phyloP scores from a whole-genome alignment of 352 stramenopile species.

The Phytophthora constricta region DNA sequence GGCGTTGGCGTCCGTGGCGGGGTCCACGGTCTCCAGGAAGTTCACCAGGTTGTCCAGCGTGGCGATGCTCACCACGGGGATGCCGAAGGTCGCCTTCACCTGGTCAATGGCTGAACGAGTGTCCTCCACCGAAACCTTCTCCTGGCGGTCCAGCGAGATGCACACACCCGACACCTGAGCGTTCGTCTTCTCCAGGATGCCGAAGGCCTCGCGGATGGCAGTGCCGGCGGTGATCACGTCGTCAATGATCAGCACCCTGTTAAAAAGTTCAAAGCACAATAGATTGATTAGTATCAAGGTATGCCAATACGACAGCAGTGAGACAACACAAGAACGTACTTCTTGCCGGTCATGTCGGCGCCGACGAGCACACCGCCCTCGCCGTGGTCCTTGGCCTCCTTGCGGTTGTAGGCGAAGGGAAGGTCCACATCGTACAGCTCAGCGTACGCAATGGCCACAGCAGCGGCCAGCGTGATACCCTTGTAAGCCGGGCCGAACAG shows the following conservation, averaged over 20 bases:
- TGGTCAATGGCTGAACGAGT: constrained; percentile 94
- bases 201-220: constrained; percentile 96
- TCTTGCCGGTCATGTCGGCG: constrained; percentile 94
- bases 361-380: constrained; percentile 97
- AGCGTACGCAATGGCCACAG: constrained; percentile 94
- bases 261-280: constrained; percentile 4
- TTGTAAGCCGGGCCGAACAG: constrained; percentile 99
- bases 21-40: constrained; percentile 80
- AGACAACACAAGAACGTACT: constrained; percentile 60
- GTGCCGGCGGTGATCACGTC: constrained; percentile 99
- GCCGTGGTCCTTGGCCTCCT: constrained; percentile 99
- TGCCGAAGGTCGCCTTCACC: constrained; percentile 89
- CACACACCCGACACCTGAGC: constrained; percentile 95
- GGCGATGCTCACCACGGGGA: constrained; percentile 95
- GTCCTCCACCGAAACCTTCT: constrained; percentile 95
- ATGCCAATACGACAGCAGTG: too few relatives aligned
- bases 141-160: constrained; percentile 98
- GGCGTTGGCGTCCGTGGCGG: constrained; percentile 56
- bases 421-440: constrained; percentile 92
- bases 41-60: constrained; percentile 93
- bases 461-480: constrained; percentile 97
- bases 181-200: constrained; percentile 90
- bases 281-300: too few relatives aligned
- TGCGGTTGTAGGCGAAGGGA: constrained; percentile 99
- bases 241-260: constrained; percentile 97